phyloP scores from a whole-genome alignment of 2,329 filamentous ascomycete genomes.

The Colletotrichum aenigma region DNA sequence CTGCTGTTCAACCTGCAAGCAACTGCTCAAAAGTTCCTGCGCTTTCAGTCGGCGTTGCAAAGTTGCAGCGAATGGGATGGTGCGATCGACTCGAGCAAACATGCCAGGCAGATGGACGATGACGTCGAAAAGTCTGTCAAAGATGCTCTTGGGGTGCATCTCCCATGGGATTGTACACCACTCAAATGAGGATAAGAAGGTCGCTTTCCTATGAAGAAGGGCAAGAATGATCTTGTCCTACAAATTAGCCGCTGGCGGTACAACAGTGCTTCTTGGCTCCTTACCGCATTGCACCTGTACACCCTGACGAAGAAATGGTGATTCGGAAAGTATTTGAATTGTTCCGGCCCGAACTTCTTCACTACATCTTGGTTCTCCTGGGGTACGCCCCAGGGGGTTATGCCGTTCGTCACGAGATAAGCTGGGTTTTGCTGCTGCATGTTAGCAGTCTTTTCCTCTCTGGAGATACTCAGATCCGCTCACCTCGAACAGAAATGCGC shows the following conservation, averaged over 20 bases:
- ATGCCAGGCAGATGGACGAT: slow-evolving; percentile 51
- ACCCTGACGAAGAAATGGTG: slow-evolving; percentile 64
- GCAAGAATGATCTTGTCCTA: slow-evolving; percentile 46
- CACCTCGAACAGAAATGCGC: slow-evolving; percentile 60
- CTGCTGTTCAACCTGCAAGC: slow-evolving; percentile 50
- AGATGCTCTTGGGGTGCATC: slow-evolving; percentile 50
- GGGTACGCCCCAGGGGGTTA: slow-evolving; percentile 41
- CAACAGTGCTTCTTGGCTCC: slow-evolving; percentile 25
- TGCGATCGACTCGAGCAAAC: slow-evolving; percentile 48
- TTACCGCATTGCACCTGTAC: slow-evolving; percentile 57
- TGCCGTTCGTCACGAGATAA: slow-evolving; percentile 30
- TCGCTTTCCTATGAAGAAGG: slow-evolving; percentile 52
- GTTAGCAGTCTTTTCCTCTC: neutral
- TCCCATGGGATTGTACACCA: slow-evolving; percentile 60
- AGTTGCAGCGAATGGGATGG: slow-evolving; percentile 42
- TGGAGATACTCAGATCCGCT: slow-evolving; percentile 19
- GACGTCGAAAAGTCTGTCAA: slow-evolving; percentile 59
- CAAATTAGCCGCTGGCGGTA: neutral
- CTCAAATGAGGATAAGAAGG: slow-evolving; percentile 54
- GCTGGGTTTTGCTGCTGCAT: slow-evolving; percentile 48
- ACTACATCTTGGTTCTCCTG: slow-evolving; percentile 38
- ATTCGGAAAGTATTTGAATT: slow-evolving; percentile 55
- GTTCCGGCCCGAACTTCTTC: slow-evolving; percentile 46
- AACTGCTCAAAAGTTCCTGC: slow-evolving; percentile 52
- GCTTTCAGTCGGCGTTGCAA: slow-evolving; percentile 46